Percentiles rank a stretch among this genome's conserved stretches.
Conservation (phyloP, 257 asterid species). For the Scutellaria galericulata region DNA sequence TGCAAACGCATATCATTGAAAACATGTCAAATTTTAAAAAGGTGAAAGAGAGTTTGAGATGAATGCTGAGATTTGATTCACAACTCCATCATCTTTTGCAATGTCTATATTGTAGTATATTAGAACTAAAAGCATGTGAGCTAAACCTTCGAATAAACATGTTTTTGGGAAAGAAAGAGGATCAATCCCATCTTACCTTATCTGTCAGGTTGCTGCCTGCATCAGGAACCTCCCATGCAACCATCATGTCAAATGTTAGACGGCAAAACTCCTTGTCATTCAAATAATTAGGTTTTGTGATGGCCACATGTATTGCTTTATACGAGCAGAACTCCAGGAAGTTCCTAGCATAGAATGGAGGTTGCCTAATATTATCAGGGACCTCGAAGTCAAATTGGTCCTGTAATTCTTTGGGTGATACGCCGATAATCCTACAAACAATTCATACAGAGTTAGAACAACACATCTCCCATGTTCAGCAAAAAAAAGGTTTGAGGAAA, state of each 20-base stretch:
- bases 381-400: conserved; percentile 61
- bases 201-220: conserved; percentile 48
- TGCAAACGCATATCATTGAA: conserved; percentile 37
- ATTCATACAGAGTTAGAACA: conserved; percentile 28
- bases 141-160: conserved; percentile 12
- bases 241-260: conserved; percentile 89
- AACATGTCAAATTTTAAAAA: conserved; percentile 20
- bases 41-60: conserved; percentile 7
- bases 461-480: neutral
- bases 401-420: conserved; percentile 59
- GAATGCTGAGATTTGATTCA: neutral
- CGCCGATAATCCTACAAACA: conserved; percentile 63
- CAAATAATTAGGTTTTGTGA: conserved; percentile 60
- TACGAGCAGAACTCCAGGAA: conserved; percentile 78
- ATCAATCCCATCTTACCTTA: conserved; percentile 48
- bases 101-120: neutral
- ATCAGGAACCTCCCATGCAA: conserved; percentile 90
- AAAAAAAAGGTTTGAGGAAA: neutral
- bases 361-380: conserved; percentile 58
- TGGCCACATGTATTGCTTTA: conserved; percentile 61
- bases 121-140: conserved; percentile 17
- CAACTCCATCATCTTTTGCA: conserved; percentile 23
- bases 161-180: neutral
- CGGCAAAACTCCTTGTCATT: conserved; percentile 70
- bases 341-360: conserved; percentile 69